These are phyloP conservation scores for Fraxinus anomala DNA, from an alignment of 257 asterid species.

Conservation along the genomic window DNA sequence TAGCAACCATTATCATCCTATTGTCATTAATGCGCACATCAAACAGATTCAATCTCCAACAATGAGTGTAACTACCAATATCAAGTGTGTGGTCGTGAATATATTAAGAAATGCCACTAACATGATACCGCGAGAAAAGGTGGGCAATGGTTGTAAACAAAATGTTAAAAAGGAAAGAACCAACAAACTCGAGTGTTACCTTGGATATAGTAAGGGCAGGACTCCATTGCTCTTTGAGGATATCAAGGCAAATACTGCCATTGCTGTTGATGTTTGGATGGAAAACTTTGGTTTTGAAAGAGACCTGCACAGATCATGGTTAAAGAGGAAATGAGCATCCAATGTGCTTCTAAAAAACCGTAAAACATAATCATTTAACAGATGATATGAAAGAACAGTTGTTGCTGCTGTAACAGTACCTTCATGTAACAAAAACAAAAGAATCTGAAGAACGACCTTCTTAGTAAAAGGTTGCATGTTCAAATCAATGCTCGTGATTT, in stretches of 20 bases:
- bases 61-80: not conserved
- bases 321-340: not conserved
- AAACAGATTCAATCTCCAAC: not conserved
- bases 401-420: not conserved
- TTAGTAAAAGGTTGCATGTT: not conserved
- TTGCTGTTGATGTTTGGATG: constrained; percentile 56
- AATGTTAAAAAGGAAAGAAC: not conserved
- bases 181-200: constrained; percentile 25
- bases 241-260: constrained; percentile 54
- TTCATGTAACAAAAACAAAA: not conserved
- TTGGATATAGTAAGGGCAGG: constrained; percentile 55
- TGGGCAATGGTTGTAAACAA: not conserved
- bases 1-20: not conserved
- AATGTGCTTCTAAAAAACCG: not conserved
- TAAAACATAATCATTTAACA: not conserved
- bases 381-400: not conserved
- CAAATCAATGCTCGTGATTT: no score
- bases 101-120: no score
- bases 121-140: not conserved
- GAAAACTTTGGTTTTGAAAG: constrained; percentile 52
- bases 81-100: not conserved
- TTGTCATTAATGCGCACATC: not conserved
- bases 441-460: not conserved
- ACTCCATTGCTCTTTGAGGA: constrained; percentile 59
- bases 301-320: constrained; percentile 35